Conservation (phyloP, 2,329 filamentous ascomycete genomes). For the Fusarium phyllophilum region DNA sequence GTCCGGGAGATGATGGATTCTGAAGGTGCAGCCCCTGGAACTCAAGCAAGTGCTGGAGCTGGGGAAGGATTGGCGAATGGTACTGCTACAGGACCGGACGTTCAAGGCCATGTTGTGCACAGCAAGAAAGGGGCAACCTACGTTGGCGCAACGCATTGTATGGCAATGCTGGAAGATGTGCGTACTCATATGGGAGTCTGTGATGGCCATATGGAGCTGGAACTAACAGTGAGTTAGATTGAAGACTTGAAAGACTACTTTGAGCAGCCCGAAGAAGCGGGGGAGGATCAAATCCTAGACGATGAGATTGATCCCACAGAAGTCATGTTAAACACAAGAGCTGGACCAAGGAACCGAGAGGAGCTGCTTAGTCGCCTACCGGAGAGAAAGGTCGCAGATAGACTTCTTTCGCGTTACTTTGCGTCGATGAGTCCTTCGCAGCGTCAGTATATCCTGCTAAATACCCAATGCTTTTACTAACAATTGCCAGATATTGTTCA, state of each 20-base stretch:
- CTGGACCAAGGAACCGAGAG: constrained; percentile 53
- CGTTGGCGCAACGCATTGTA: constrained; percentile 68
- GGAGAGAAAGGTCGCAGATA: constrained; percentile 57
- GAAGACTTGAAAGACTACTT: constrained; percentile 69
- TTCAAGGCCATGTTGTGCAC: constrained; percentile 56
- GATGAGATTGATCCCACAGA: constrained; percentile 54
- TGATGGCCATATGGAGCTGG: neutral
- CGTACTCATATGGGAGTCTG: constrained; percentile 38
- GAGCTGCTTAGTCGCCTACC: constrained; percentile 62
- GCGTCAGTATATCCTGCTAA: constrained; percentile 49
- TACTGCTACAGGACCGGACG: constrained; percentile 34
- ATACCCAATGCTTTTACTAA: neutral
- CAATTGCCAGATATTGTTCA: constrained; percentile 60
- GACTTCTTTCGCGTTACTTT: constrained; percentile 64
- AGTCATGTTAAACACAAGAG: constrained; percentile 55
- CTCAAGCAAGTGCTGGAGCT: neutral
- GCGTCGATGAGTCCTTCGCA: constrained; percentile 62
- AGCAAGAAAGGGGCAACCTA: constrained; percentile 59
- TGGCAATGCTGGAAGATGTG: constrained; percentile 70
- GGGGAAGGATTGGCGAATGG: constrained; percentile 12
- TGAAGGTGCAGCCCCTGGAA: constrained; percentile 38
- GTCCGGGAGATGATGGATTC: constrained; percentile 65
- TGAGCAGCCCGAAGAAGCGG: constrained; percentile 56
- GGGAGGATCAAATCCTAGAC: constrained; percentile 47
- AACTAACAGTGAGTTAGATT: constrained; percentile 54